Conservation (phyloP, 768 basidiomycete genomes). For the Boletus rufocinnamomeus region DNA sequence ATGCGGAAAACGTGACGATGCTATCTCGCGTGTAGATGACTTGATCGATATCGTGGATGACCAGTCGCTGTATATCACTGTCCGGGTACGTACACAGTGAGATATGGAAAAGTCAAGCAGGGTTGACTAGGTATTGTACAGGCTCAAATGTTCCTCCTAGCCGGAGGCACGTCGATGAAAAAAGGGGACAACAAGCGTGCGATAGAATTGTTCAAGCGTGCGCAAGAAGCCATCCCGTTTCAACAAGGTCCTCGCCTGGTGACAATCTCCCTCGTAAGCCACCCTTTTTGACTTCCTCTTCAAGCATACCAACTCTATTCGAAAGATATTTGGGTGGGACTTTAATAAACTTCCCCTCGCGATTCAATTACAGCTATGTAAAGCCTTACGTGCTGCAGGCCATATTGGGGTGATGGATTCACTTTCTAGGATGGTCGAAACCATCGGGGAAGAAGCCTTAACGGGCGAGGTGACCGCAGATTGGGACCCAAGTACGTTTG, state of each 20-base stretch:
- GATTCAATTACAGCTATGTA: background rate
- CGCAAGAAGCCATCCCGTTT: background rate
- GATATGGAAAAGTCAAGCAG: background rate
- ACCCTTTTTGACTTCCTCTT: background rate
- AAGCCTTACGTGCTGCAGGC: background rate
- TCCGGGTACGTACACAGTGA: background rate
- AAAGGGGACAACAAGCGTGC: background rate
- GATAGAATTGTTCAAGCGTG: conserved; percentile 1
- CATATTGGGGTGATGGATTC: background rate
- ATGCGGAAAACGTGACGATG: background rate
- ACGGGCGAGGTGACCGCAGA: background rate
- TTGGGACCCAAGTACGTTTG: background rate
- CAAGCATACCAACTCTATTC: background rate
- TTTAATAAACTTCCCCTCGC: background rate
- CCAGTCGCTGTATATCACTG: background rate
- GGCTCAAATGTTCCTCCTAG: background rate
- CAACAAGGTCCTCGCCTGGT: background rate
- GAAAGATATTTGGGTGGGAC: conserved; percentile 13
- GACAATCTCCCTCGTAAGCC: background rate
- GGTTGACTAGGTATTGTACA: background rate
- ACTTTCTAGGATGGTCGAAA: background rate
- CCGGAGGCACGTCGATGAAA: background rate
- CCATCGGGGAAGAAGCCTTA: background rate
- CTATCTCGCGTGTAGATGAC: background rate
- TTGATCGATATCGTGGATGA: conserved; percentile 3